phyloP scores from a whole-genome alignment of 306 rosid species.

The Cucurbita pepo region DNA sequence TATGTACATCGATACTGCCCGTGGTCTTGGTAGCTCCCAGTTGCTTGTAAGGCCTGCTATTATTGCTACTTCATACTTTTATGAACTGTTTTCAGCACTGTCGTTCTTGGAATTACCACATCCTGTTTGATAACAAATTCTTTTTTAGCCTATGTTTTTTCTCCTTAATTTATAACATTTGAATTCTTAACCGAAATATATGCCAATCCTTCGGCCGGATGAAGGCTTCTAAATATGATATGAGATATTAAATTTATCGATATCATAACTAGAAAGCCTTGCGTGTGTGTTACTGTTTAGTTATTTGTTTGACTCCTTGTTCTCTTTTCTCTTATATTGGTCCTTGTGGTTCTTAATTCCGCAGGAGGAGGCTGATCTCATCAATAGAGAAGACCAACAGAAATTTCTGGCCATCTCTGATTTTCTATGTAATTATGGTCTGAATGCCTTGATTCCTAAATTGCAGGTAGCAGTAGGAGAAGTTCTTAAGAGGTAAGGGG shows the following conservation, averaged over 20 bases:
- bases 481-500: slow-evolving; percentile 69
- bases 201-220: neutral
- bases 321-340: neutral
- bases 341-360: neutral
- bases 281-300: neutral
- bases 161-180: neutral
- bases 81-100: neutral
- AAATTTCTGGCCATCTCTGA: slow-evolving; percentile 72
- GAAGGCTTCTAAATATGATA: neutral
- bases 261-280: neutral
- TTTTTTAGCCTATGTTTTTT: neutral
- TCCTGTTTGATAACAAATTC: neutral
- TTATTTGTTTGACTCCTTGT: neutral
- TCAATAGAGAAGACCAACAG: slow-evolving; percentile 66
- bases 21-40: slow-evolving; percentile 47
- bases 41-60: slow-evolving; percentile 26
- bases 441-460: slow-evolving; percentile 54
- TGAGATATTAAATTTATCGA: neutral
- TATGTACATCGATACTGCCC: slow-evolving; percentile 78
- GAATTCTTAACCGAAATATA: neutral
- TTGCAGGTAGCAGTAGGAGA: slow-evolving; percentile 57
- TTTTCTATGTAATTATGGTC: slow-evolving; percentile 45
- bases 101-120: neutral
- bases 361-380: slow-evolving; percentile 60
- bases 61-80: slow-evolving; percentile 2